phyloP scores from a whole-genome alignment of 345 rosid species.

The Linum usitatissimum region DNA sequence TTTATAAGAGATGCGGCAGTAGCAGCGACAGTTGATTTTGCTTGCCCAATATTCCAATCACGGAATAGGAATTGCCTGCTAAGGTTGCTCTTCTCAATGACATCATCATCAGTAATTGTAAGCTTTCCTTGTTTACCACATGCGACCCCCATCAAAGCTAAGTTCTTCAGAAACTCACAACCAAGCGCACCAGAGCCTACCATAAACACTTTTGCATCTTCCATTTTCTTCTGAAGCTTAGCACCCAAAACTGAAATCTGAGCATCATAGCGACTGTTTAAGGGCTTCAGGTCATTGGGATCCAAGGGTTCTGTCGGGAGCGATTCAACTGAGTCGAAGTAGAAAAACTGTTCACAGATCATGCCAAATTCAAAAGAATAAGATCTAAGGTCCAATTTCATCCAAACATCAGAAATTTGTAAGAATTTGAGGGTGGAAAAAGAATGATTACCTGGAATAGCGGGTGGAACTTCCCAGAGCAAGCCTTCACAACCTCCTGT shows the following conservation, averaged over 20 bases:
- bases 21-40: slow-evolving; percentile 97
- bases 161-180: slow-evolving; percentile 89
- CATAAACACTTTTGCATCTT: slow-evolving; percentile 68
- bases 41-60: slow-evolving; percentile 99
- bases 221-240: slow-evolving; percentile 81
- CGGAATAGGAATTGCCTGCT: slow-evolving; percentile 97
- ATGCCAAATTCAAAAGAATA: too few species aligned
- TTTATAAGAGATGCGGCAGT: slow-evolving; percentile 79
- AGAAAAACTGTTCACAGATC: slow-evolving; percentile 64
- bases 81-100: slow-evolving; percentile 97
- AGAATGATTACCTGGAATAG: slow-evolving; percentile 61
- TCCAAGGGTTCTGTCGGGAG: slow-evolving; percentile 68
- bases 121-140: slow-evolving; percentile 74
- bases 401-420: background rate
- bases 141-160: slow-evolving; percentile 93
- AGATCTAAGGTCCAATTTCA: background rate
- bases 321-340: slow-evolving; percentile 93
- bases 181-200: slow-evolving; percentile 99
- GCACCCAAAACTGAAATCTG: slow-evolving; percentile 97
- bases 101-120: slow-evolving; percentile 96
- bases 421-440: background rate
- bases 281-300: slow-evolving; percentile 54
- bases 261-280: slow-evolving; percentile 86
- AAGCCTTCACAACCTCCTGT: slow-evolving; percentile 96
- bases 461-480: slow-evolving; percentile 97